phyloP scores from a whole-genome alignment of 2,329 filamentous ascomycete species.

The Hortaea werneckii region DNA sequence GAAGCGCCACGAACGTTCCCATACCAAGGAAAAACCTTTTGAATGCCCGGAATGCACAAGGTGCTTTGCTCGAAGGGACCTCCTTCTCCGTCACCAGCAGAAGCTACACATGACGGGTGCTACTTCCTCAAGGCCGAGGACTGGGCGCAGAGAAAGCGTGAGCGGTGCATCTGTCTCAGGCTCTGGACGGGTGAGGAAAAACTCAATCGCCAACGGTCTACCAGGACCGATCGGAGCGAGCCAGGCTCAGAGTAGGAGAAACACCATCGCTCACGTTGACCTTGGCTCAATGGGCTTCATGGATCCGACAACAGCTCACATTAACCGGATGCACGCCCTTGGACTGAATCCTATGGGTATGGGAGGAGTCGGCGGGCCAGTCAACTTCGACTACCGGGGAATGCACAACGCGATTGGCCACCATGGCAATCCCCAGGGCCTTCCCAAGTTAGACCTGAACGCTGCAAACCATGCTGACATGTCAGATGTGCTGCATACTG shows the following conservation, averaged over 20 bases:
- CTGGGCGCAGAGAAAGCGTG: conserved; percentile 73
- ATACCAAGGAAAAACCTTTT: conserved; percentile 98
- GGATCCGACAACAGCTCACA: conserved; percentile 14
- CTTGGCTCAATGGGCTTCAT: conserved; percentile 53
- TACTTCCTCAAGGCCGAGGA: conserved; percentile 74
- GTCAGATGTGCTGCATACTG: conserved; percentile 63
- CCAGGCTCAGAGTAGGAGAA: conserved; percentile 76
- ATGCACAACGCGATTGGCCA: conserved; percentile 62
- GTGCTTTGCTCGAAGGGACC: conserved; percentile 88
- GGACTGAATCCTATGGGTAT: conserved; percentile 37
- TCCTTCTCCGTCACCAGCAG: conserved; percentile 91
- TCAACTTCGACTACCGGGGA: conserved; percentile 56
- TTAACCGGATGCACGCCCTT: conserved; percentile 20
- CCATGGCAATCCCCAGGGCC: conserved; percentile 54
- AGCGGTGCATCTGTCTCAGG: conserved; percentile 58
- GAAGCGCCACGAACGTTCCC: conserved; percentile 94
- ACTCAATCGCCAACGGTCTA: conserved; percentile 63
- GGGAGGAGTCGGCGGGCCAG: conserved; percentile 46
- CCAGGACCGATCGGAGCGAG: conserved; percentile 36
- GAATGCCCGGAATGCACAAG: conserved; percentile 89
- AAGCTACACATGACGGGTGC: conserved; percentile 93
- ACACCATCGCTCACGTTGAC: conserved; percentile 93
- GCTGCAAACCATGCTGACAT: conserved; percentile 52
- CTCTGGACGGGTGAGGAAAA: conserved; percentile 75
- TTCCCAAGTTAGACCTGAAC: conserved; percentile 77